Evolutionary conservation across 352 stramenopile species (phyloP), one percentile per base, ranked within the genome.

Genomic region (Pythium dissotocum): DNA sequence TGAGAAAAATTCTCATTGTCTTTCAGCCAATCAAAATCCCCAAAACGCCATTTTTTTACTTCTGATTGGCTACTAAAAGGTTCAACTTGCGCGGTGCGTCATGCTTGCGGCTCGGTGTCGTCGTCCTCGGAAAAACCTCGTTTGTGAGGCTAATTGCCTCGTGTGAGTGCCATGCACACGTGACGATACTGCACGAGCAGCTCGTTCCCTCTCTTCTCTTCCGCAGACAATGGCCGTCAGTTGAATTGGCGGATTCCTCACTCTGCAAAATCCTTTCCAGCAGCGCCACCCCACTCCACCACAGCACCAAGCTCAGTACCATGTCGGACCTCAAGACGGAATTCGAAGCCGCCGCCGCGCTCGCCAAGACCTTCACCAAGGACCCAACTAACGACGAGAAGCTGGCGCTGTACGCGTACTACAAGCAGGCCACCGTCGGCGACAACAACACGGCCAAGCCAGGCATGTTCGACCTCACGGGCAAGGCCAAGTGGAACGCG

Each of bases 401-500:
- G 83, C 87, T 97, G 65, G 76, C 79, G 28, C 73, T 97, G 55
- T 97, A 97, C 82, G 82, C 85, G n/a, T 82, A 86, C 72, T 97
- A 85, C 87, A 97, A 97, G 85, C 90, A 97, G 77, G 89, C 87
- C 52, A 97, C 86, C 12, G 72, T 91, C 28, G 90, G 90, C 21
- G 88, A 97, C 83, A 90, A 91, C 77, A 92, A 80, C 66, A 93
- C 85, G 54, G 35, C 78, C 60, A 86, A 85, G 69, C 85, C 90
- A 6, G 88, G 89, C 67, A 95, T 96, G 85, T 92, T 96, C 63
- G 85, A 96, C 75, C 62, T 97, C 35, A 90, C 77, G 55, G 86
- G 78, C 70, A 94, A 95, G 77, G 86, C 86, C 73, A 97, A 97
- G 84, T 96, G 88, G 87, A 81, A 89, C 58, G 90, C 90, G 49